A percentile compares a stretch with the other conserved stretches of the same genome.
Conservation (phyloP, 352 stramenopile genomes). For the Phytophthora colocasiae region DNA sequence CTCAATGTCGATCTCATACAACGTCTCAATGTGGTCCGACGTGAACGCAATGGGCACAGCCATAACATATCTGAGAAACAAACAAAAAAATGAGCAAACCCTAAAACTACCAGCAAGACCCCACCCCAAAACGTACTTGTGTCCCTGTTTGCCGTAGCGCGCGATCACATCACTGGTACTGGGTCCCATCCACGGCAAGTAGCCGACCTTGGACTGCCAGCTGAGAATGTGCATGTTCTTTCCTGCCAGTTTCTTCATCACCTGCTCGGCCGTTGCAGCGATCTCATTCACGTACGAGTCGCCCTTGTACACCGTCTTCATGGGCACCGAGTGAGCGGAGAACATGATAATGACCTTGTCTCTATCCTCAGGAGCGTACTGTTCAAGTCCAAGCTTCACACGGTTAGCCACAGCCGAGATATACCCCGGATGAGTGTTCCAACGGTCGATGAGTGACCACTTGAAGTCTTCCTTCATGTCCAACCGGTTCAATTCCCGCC, state of each 20-base stretch:
- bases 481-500: conserved; percentile 83
- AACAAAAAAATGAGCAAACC: conserved; percentile 3
- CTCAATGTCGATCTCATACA: conserved; percentile 99
- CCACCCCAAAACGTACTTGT: conserved; percentile 74
- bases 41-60: conserved; percentile 99
- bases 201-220: conserved; percentile 98
- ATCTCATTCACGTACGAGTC: conserved; percentile 91
- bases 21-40: conserved; percentile 99
- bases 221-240: conserved; percentile 90
- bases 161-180: conserved; percentile 97
- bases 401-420: conserved; percentile 93
- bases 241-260: conserved; percentile 74
- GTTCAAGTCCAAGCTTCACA: conserved; percentile 92
- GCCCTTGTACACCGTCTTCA: conserved; percentile 91
- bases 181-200: conserved; percentile 97
- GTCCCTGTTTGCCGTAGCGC: conserved; percentile 90
- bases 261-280: conserved; percentile 69
- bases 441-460: conserved; percentile 90
- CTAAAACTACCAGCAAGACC: conserved; percentile 1
- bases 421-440: conserved; percentile 97
- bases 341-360: conserved; percentile 93
- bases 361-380: conserved; percentile 91
- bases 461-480: conserved; percentile 89
- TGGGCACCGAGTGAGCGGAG: conserved; percentile 90
- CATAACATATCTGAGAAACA: conserved; percentile 85